phyloP scores from a whole-genome alignment of 2,329 filamentous ascomycete species.

The Allantophomopsis cytisporea region DNA sequence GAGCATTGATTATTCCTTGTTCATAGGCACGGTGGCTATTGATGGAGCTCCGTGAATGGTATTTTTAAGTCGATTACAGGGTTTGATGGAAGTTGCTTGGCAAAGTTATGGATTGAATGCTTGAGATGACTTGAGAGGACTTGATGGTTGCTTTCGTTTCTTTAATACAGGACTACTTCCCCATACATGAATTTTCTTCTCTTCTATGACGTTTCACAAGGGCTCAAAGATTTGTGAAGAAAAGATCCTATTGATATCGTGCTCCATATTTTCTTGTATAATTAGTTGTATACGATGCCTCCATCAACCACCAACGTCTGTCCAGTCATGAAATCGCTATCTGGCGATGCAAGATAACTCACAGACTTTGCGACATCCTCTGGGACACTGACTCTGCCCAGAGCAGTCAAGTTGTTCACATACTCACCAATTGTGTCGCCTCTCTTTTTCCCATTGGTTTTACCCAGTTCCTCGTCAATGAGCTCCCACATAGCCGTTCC shows the following conservation, averaged over 20 bases:
- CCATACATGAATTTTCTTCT: too few species aligned
- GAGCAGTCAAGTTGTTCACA: conserved; percentile 35
- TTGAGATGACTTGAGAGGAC: too few species aligned
- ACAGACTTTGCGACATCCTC: conserved; percentile 51
- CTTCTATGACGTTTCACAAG: too few species aligned
- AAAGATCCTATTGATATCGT: too few species aligned
- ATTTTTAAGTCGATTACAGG: too few species aligned
- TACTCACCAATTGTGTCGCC: conserved; percentile 42
- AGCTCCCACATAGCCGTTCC: conserved; percentile 56
- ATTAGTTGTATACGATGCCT: conserved; percentile 24
- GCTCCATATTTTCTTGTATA: neutral
- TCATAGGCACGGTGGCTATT: too few species aligned
- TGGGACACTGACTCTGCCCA: conserved; percentile 42
- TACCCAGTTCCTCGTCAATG: conserved; percentile 46
- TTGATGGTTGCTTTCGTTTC: too few species aligned
- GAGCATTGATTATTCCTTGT: neutral
- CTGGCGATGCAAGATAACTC: conserved; percentile 42
- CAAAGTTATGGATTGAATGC: too few species aligned
- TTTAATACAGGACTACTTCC: too few species aligned
- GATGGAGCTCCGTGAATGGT: too few species aligned
- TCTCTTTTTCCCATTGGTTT: conserved; percentile 32
- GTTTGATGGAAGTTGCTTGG: too few species aligned
- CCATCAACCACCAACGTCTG: conserved; percentile 51
- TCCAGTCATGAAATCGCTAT: conserved; percentile 51
- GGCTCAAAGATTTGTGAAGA: too few species aligned